Percentiles rank a stretch among this genome's conserved stretches.
Conservation (phyloP, 148 eudicot species). For the Chenopodium suecicum region DNA sequence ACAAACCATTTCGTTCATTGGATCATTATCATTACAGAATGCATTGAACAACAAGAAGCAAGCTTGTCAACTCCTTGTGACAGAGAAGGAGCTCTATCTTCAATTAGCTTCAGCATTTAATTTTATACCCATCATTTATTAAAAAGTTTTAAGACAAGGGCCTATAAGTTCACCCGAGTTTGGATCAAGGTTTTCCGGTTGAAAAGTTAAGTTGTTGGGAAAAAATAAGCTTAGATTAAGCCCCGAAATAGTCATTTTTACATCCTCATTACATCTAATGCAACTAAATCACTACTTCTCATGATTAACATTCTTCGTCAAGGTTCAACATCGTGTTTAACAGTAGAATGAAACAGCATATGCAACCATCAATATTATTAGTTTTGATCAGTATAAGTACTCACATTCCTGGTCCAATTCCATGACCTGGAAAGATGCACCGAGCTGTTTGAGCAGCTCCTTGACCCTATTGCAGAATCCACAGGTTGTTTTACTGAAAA, state of each 20-base stretch:
- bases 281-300: not conserved
- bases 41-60: not conserved
- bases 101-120: not conserved
- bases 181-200: not conserved
- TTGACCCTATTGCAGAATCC: conserved; percentile 60
- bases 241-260: not conserved
- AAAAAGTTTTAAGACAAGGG: no score
- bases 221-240: no score
- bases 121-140: no score
- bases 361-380: not conserved
- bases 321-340: not conserved
- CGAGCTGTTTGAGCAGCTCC: conserved; percentile 56
- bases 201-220: no score
- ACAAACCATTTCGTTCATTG: not conserved
- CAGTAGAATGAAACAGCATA: not conserved
- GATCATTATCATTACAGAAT: not conserved
- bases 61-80: not conserved
- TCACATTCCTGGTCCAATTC: conserved; percentile 74
- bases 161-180: no score
- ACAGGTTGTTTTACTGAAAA: conserved; percentile 76
- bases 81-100: not conserved
- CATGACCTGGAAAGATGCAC: conserved; percentile 54
- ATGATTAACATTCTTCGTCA: not conserved
- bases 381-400: conserved; percentile 23
- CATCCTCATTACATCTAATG: not conserved